phyloP scores from a whole-genome alignment of 129 eudicot genomes.

The sunflower (Helianthus annuus) region HanXRQr2.0-SUNRISE NC_035438.2:144273489-144273988 shows the following conservation, averaged over 20 bases:
- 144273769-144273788: conserved; percentile 27
- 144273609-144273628: no score
- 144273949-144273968: conserved; percentile 66
- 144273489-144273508: no score
- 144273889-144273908: conserved; percentile 48
- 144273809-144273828: neutral
- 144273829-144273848: neutral
- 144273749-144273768: neutral
- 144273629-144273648: no score
- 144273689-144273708: no score
- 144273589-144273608: no score
- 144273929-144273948: conserved; percentile 86
- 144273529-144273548: no score
- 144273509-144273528: no score
- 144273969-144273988: conserved; percentile 30
- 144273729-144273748: neutral
- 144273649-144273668: no score
- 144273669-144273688: no score
- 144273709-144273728: no score
- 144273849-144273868: neutral
- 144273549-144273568: no score
- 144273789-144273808: conserved; percentile 4
- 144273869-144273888: neutral
- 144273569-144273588: no score
- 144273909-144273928: conserved; percentile 82